Base-by-base conservation (phyloP, 139 green algal genomes). In the Dunaliella sp. region DNA sequence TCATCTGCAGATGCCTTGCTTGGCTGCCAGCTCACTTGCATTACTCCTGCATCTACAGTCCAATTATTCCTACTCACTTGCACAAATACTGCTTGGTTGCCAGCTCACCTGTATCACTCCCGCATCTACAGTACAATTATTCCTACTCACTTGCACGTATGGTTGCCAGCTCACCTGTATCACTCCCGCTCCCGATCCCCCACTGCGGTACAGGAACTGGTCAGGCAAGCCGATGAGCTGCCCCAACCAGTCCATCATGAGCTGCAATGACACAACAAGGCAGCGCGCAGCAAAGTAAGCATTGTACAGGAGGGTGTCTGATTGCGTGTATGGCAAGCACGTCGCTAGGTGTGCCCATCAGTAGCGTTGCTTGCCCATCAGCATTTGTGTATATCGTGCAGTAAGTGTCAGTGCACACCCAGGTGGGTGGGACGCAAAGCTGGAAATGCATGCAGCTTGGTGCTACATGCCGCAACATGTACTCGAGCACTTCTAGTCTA, bases 221-320 rank as follows among this genome's bases (percentile, higher is more conserved):
- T 57, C 26, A 0, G 95, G 95, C 34, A 98, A 90, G n/a, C 86
- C 87, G 76, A 95, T 89, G 38, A 97, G 91, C 85, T 94, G 85
- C 16, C 78, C 95, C 38, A 98, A 78, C 95, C 95, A 98, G 89
- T 98, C 95, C 87, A 98, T 91, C 86, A 94, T 93, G 1, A 94
- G 87, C 91, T 95, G 92, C 3, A 73, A 57, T n/a, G 33, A 16
- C 3, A 2, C 26, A 84, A 30, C 80, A n/a, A n/a, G n/a, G n/a
- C n/a, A n/a, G n/a, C n/a, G n/a, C n/a, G n/a, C n/a, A n/a, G n/a
- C n/a, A n/a, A n/a, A n/a, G n/a, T n/a, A n/a, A n/a, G n/a, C n/a
- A n/a, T n/a, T n/a, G n/a, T n/a, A n/a, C n/a, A n/a, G n/a, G n/a
- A n/a, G n/a, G n/a, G n/a, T n/a, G n/a, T n/a, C n/a, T n/a, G n/a